Percentiles rank a stretch among this genome's conserved stretches.
Conservation (phyloP, 1,284 basidiomycete species). For the Amylostereum areolatum region DNA sequence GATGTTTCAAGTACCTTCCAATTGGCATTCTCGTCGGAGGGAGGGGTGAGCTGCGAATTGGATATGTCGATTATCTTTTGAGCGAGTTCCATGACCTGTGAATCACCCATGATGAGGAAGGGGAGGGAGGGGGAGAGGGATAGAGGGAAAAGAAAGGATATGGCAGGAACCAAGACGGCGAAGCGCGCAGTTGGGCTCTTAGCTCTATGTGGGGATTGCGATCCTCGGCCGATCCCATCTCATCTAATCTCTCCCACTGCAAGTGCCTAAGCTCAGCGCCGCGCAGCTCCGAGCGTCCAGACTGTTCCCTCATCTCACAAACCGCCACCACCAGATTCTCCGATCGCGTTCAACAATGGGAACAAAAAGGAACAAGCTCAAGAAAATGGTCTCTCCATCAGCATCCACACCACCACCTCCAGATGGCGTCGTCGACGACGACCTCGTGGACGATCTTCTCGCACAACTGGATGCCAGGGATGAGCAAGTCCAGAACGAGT, state of each 20-base stretch:
- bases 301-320: too few relatives aligned
- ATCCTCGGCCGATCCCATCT: too few relatives aligned
- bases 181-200: too few relatives aligned
- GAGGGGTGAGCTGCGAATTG: background rate
- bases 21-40: slow-evolving; percentile 15
- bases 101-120: background rate
- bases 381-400: slow-evolving; percentile 32
- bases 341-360: slow-evolving; percentile 24
- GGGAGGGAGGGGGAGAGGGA: background rate
- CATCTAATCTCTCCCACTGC: too few relatives aligned
- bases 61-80: slow-evolving; percentile 19
- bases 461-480: slow-evolving; percentile 66
- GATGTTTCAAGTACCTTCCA: slow-evolving; percentile 50
- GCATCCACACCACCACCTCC: slow-evolving; percentile 12
- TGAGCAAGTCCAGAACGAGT: slow-evolving; percentile 40
- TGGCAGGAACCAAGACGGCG: too few relatives aligned
- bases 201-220: too few relatives aligned
- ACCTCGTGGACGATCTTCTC: slow-evolving; percentile 66
- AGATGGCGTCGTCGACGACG: slow-evolving; percentile 38
- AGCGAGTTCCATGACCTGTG: slow-evolving; percentile 13
- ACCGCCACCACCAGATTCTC: too few relatives aligned
- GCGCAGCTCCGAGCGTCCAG: too few relatives aligned
- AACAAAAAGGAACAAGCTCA: slow-evolving; percentile 45
- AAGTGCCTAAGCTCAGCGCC: too few relatives aligned
- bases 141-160: too few relatives aligned